phyloP scores from a whole-genome alignment of 2,329 filamentous ascomycete genomes.

The Fusarium incarnatum region DNA sequence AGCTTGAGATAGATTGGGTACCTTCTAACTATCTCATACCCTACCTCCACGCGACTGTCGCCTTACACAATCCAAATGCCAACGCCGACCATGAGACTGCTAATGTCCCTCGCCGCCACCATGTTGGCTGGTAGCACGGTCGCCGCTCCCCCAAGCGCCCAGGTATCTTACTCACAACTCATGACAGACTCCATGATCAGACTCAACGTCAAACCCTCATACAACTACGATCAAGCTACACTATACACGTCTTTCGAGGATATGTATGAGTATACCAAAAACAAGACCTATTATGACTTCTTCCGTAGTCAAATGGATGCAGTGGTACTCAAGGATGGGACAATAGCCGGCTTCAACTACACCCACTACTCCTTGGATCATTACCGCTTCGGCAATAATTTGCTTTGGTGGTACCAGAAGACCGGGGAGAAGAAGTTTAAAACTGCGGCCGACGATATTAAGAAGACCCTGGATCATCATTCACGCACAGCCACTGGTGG shows the following conservation, averaged over 20 bases:
- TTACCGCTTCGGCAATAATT: conserved; percentile 64
- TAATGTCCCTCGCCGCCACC: not conserved
- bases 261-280: conserved; percentile 56
- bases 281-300: conserved; percentile 57
- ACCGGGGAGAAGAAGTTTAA: conserved; percentile 61
- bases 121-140: not conserved
- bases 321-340: conserved; percentile 58
- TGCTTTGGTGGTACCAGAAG: conserved; percentile 61
- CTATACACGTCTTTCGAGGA: conserved; percentile 62
- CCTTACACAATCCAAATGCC: not conserved
- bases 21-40: not conserved
- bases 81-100: not conserved
- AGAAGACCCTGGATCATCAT: conserved; percentile 59
- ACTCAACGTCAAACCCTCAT: conserved; percentile 53
- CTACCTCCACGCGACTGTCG: not conserved
- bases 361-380: conserved; percentile 63
- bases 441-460: conserved; percentile 58
- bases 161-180: conserved; percentile 47
- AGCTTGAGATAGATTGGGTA: not conserved
- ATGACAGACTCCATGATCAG: conserved; percentile 62
- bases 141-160: not conserved
- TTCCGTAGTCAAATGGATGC: conserved; percentile 59
- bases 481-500: conserved; percentile 62
- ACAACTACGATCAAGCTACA: conserved; percentile 59
- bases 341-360: conserved; percentile 59